Evolutionary conservation across 306 rosid species (phyloP), one percentile per base, ranked within the genome.

Genomic region (Astragalus glycyphyllos): DNA sequence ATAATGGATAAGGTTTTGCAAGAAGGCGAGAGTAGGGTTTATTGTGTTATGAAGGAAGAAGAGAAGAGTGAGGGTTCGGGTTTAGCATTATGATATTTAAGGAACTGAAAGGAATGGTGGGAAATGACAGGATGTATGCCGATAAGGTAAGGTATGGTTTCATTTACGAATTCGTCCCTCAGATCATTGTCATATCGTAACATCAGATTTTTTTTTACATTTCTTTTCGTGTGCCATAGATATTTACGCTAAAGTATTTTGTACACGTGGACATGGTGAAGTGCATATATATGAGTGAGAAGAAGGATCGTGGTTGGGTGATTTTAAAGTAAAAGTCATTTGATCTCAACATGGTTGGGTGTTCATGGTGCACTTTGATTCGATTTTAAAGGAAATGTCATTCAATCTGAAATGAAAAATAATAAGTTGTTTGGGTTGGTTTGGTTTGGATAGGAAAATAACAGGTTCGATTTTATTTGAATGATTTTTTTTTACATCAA

Each of bases 1-100:
- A 45, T 38, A 55, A 63, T 40, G 62, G 94, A 93, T 86, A 85
- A 90, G 92, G 86, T 3, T 20, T 20, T 4, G 10, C 0, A 11
- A 10, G 11, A 3, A 4, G 9, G 11, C 1, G 11, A 14, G 20
- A 51, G 0, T 64, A 75, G 81, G 84, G 80, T 69, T 78, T 15
- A 15, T 3, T 38, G 23, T 11, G 59, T 13, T 7, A 23, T 1
- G n/a, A 7, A 49, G 23, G 2, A 23, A 63, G 12, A 7, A 5
- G 42, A 16, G 2, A 51, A 51, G 58, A 11, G 26, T 12, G 53
- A 0, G 70, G 1, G 40, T 16, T 63, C 17, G 29, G 16, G 8
- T 2, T 15, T 5, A 14, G 11, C 7, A 15, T 0, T 6, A 6
- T 23, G 75, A 73, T 80, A 84, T 77, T 77, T 76, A 80, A 69